Evolutionary conservation across 1,284 basidiomycete genomes (phyloP).

Genomic region (Puccinia hordei): DNA sequence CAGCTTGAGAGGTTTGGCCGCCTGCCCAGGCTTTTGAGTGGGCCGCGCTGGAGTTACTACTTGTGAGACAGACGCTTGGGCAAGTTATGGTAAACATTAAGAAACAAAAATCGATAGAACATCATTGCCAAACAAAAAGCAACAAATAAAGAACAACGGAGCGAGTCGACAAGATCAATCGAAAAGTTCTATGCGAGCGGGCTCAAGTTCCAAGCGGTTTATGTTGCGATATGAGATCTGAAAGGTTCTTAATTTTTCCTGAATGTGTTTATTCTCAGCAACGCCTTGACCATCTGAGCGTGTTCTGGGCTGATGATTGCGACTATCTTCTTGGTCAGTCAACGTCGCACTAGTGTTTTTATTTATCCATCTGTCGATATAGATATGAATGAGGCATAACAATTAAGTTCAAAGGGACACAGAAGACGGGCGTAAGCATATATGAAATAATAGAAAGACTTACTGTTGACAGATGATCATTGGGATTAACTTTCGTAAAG

Average conservation of each 20-base stretch:
- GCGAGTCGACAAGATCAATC: background rate
- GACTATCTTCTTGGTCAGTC: background rate
- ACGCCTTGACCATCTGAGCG: background rate
- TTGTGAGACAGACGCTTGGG: too few species aligned
- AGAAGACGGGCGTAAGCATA: background rate
- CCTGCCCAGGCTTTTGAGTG: too few species aligned
- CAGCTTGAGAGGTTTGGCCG: too few species aligned
- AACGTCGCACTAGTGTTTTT: background rate
- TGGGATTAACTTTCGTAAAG: slow-evolving; percentile 21
- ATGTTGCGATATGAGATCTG: slow-evolving; percentile 18
- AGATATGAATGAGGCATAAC: too few species aligned
- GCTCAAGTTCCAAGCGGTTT: background rate
- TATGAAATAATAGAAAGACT: too few species aligned
- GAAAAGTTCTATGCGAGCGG: background rate
- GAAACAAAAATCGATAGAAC: too few species aligned
- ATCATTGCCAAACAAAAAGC: too few species aligned
- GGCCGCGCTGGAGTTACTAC: too few species aligned
- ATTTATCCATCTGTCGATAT: background rate
- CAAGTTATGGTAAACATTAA: too few species aligned
- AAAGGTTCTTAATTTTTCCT: background rate
- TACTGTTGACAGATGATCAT: slow-evolving; percentile 20
- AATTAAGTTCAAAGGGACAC: background rate
- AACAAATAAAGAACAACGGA: too few species aligned
- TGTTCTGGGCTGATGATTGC: background rate
- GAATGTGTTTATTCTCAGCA: background rate